Conservation (phyloP, 805 yeast species). For the Candida chauliodis region DNA sequence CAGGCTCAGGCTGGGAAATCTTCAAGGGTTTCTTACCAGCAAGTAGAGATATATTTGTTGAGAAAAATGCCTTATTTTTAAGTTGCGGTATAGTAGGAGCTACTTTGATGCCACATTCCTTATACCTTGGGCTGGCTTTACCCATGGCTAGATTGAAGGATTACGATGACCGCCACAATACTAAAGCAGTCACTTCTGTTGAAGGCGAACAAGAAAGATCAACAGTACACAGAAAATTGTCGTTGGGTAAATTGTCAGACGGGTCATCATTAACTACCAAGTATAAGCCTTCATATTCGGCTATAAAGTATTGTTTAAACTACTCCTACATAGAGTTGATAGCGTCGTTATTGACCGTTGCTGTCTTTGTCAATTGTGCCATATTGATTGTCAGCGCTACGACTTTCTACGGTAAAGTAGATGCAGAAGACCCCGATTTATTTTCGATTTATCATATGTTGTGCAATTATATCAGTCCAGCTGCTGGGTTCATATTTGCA, state of each 20-base stretch:
- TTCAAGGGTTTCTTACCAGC: constrained; percentile 68
- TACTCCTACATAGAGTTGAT: constrained; percentile 40
- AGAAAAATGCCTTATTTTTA: constrained; percentile 37
- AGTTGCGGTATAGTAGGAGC: constrained; percentile 46
- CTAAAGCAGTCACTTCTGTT: not conserved
- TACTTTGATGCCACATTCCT: constrained; percentile 48
- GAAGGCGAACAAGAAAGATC: not conserved
- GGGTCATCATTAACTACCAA: constrained; percentile 25
- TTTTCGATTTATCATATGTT: constrained; percentile 43
- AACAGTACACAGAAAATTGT: not conserved
- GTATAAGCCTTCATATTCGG: constrained; percentile 40
- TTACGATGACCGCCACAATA: constrained; percentile 23
- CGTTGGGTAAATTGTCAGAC: constrained; percentile 22
- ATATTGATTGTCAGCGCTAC: constrained; percentile 44
- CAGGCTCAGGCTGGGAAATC: constrained; percentile 51
- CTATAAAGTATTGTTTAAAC: constrained; percentile 38
- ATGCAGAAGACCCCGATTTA: constrained; percentile 44
- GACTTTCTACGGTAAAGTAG: constrained; percentile 40
- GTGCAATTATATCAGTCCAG: constrained; percentile 40
- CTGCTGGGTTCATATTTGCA: constrained; percentile 44
- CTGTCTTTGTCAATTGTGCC: constrained; percentile 44
- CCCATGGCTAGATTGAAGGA: constrained; percentile 43
- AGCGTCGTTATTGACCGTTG: constrained; percentile 38
- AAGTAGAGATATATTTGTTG: constrained; percentile 25
- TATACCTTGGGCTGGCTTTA: constrained; percentile 42